phyloP scores from a whole-genome alignment of 2,329 filamentous ascomycete species.

The Colletotrichum euphorbiae region DNA sequence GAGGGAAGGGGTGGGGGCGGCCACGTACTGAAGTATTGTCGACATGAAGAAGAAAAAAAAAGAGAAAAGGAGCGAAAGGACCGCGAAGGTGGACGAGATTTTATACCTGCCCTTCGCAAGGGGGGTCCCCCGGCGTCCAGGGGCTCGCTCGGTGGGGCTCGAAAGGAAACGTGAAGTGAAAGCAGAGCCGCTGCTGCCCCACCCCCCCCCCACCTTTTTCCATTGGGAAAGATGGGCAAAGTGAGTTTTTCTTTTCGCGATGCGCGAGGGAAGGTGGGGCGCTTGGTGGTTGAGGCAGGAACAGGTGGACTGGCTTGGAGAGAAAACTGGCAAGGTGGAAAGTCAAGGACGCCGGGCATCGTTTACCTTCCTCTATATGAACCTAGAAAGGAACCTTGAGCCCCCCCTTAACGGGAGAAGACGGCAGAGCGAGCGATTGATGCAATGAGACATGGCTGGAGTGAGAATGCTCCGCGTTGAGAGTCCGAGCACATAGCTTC shows the following conservation, averaged over 20 bases:
- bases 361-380: no score
- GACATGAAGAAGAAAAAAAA: constrained; percentile 68
- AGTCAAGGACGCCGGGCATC: no score
- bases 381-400: no score
- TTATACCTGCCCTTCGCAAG: constrained; percentile 53
- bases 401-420: no score
- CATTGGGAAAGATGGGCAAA: constrained; percentile 14
- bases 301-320: neutral
- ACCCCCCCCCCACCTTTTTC: no score
- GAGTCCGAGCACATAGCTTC: no score
- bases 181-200: neutral
- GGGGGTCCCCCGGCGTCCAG: neutral
- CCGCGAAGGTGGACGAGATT: constrained; percentile 46
- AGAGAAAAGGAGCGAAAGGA: constrained; percentile 51
- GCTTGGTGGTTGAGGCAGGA: neutral
- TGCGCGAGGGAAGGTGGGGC: neutral
- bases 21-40: constrained; percentile 70
- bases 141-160: constrained; percentile 16
- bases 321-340: no score
- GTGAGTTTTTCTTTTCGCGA: neutral
- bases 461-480: no score
- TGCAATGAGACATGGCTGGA: no score
- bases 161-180: no score
- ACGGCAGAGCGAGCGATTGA: no score
- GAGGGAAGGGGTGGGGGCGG: constrained; percentile 46